Percentiles rank a stretch among this genome's conserved stretches.
Conservation (phyloP, 495 filamentous ascomycete genomes). For the Evernia prunastri region DNA sequence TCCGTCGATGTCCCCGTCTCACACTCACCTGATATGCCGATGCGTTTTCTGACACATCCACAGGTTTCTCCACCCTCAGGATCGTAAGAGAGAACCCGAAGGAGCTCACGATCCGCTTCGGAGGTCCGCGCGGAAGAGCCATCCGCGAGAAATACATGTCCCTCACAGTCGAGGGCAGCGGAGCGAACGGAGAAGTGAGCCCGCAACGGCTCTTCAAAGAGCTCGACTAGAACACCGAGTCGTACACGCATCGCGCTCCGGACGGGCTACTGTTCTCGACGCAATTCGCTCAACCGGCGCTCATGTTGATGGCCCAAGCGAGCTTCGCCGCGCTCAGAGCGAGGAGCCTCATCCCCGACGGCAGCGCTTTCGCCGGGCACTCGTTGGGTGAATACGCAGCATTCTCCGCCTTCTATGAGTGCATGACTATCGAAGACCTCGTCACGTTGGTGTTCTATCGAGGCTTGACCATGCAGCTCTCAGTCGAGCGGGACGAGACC, state of each 20-base stretch:
- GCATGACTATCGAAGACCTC: conserved; percentile 30
- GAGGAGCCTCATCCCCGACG: conserved; percentile 30
- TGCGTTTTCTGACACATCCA: too few relatives aligned
- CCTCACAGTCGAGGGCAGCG: conserved; percentile 25
- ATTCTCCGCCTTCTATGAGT: conserved; percentile 31
- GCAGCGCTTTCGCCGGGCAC: conserved; percentile 36
- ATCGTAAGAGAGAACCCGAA: conserved; percentile 40
- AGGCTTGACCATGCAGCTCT: conserved; percentile 39
- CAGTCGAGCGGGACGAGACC: conserved; percentile 31
- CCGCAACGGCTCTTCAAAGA: conserved; percentile 26
- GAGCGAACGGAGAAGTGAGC: conserved; percentile 21
- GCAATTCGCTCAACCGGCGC: conserved; percentile 40
- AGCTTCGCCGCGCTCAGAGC: conserved; percentile 31
- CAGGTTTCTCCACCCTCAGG: conserved; percentile 36
- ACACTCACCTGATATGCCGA: neutral
- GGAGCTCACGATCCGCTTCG: conserved; percentile 37
- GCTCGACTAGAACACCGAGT: conserved; percentile 28
- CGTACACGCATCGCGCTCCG: conserved; percentile 33
- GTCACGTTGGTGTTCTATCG: conserved; percentile 37
- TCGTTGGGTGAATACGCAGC: conserved; percentile 41
- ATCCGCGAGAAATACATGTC: conserved; percentile 38
- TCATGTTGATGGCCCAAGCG: conserved; percentile 36
- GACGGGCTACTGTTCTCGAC: conserved; percentile 36
- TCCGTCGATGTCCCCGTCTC: conserved; percentile 16
- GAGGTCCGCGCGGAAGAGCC: conserved; percentile 33